Evolutionary conservation across 768 basidiomycete genomes (phyloP), one percentile per base, ranked within the genome.

Genomic region (Pisolithus albus): DNA sequence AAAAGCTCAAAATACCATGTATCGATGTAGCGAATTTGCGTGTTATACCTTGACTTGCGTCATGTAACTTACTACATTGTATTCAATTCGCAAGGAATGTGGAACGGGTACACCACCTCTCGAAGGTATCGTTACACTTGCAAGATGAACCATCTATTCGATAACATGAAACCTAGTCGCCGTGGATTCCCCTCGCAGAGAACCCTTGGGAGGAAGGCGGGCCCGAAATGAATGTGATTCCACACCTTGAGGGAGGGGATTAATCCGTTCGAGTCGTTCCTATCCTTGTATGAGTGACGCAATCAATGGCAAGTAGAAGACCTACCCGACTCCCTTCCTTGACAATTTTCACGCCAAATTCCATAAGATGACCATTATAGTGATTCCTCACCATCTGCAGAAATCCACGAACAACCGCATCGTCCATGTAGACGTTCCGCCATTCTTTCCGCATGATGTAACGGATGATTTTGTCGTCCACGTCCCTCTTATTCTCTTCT

Each of bases 371-470:
- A 5, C 48, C 51, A 24, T 21, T 2, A 50, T 67, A 70, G 49
- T 67, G 66, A 5, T 52, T 57, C n/a, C 43, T 49, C 18, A 64
- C 64, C 54, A 68, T 62, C 16, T 8, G 6, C n/a, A 7, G 10
- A 21, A 68, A 68, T n/a, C 62, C 64, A 28, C 30, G 11, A 4
- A 64, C 45, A 34, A 59, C 62, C 37, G 4, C 54, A 4, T 57
- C 18, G 19, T 64, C 63, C 34, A 77, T 71, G 18, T 57, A 59
- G 4, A 70, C 55, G n/a, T 59, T 70, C n/a, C 39, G 47, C 74
- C 74, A 79, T 21, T 57, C 46, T 50, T 60, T 71, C n/a, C 56
- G 53, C 37, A 51, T 50, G 28, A 79, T 55, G 44, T 63, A 54
- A 7, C 40, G 45, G 5, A 60, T 51, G 5, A 59, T 42, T 2